phyloP scores from a whole-genome alignment of 2,329 filamentous ascomycete species.

The Sphaerulina vaccinii region DNA sequence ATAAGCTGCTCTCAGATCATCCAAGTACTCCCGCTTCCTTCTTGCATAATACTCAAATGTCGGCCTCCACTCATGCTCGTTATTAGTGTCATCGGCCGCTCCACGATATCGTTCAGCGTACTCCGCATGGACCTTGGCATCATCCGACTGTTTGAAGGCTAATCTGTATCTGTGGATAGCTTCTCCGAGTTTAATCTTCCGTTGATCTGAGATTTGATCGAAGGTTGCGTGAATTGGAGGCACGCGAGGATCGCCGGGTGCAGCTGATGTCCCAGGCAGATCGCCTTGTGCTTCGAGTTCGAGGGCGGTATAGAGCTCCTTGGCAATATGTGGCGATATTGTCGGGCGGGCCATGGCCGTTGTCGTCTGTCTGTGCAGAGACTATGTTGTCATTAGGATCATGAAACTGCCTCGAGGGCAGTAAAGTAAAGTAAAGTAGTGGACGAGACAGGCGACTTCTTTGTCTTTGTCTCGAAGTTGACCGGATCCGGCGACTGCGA shows the following conservation, averaged over 20 bases:
- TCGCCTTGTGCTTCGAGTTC: neutral
- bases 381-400: neutral
- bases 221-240: neutral
- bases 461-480: neutral
- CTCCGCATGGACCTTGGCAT: neutral
- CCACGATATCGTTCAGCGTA: neutral
- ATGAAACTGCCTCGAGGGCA: neutral
- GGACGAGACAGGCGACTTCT: no score
- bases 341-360: no score
- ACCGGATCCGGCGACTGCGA: neutral
- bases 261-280: neutral
- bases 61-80: neutral
- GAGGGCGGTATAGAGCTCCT: neutral
- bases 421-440: neutral
- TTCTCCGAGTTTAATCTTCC: neutral
- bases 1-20: neutral
- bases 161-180: neutral
- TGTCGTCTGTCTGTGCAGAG: no score
- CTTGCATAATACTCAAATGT: neutral
- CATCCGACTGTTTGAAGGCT: neutral
- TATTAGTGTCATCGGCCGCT: neutral
- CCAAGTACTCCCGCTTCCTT: neutral
- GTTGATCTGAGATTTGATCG: neutral
- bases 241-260: neutral
- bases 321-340: no score